Conservation (phyloP, 257 asterid genomes). For the Capsicum baccatum region DNA sequence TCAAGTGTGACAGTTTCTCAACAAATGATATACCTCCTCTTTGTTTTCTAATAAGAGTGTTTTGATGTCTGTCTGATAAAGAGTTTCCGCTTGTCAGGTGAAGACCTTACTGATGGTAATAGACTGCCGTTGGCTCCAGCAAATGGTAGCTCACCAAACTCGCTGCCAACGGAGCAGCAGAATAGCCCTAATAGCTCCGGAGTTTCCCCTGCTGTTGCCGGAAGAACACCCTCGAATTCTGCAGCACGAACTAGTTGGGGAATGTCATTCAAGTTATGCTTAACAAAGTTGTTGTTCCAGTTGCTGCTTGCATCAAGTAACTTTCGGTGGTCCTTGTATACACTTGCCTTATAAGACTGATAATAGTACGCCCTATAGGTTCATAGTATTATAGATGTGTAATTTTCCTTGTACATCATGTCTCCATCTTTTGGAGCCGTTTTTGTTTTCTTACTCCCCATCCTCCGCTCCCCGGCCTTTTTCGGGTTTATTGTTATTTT, state of each 20-base stretch:
- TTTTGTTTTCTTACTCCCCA: not conserved
- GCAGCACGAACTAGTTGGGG: conserved; percentile 37
- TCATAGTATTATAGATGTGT: conserved; percentile 24
- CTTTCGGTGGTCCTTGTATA: not conserved
- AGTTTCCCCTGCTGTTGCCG: conserved; percentile 73
- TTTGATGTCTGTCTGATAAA: not conserved
- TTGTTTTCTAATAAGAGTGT: not conserved
- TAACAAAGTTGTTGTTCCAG: conserved; percentile 42
- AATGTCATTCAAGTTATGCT: conserved; percentile 32
- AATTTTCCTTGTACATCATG: conserved; percentile 29
- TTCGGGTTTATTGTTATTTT: conserved; percentile 23
- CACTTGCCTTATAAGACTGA: conserved; percentile 11
- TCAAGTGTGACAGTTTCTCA: not conserved
- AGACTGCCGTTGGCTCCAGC: conserved; percentile 52
- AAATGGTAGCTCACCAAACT: conserved; percentile 56
- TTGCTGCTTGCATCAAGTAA: conserved; percentile 44
- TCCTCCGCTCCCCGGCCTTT: not conserved
- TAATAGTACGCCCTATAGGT: conserved; percentile 20
- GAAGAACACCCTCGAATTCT: conserved; percentile 64
- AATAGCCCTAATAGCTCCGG: conserved; percentile 59
- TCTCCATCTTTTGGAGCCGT: conserved; percentile 26
- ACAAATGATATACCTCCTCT: not conserved
- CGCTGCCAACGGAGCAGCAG: conserved; percentile 79
- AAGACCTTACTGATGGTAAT: conserved; percentile 51
- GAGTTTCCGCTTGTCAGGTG: conserved; percentile 48